Base-by-base conservation (phyloP, 2,329 filamentous ascomycete species). In the Thelonectria blattea region DNA sequence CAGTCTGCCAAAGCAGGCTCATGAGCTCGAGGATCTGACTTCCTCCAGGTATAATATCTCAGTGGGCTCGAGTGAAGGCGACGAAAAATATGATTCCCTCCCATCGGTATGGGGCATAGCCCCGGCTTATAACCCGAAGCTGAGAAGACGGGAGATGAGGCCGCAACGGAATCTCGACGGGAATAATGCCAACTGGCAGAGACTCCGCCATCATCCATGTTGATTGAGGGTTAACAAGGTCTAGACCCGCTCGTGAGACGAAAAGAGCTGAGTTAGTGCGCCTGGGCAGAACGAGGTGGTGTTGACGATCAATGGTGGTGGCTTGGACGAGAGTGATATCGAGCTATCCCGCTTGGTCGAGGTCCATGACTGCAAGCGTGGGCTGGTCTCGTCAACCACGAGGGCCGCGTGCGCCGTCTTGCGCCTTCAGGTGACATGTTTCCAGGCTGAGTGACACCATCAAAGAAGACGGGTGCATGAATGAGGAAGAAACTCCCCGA, bases 81-180 rank as follows among this genome's bases (percentile, higher is more conserved):
- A 18, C 27, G 32, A 59, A 60, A 62, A 52, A 53, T 52, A 52
- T 56, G 47, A 43, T 45, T 47, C 57, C 52, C 56, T 54, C 51
- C 48, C 55, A 58, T 61, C 56, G 61, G 30, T 47, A 8, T 30
- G 67, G 63, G 58, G 65, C 52, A 58, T 53, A 68, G 59, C 54
- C 58, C 68, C 66, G 53, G 62, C 45, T 65, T 69, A 61, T 67
- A 56, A 39, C 54, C 54, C 24, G 42, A 65, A 64, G 49, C 60
- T 61, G 60, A 59, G 60, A 49, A 51, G 52, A 42, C 48, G 58
- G 62, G 62, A 61, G 58, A 68, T 66, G 63, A 69, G 63, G 58
- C 53, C 47, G 64, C 53, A 47, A 56, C 66, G 68, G 68, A 57
- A 68, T 69, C 61, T 61, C 52, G 30, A 69, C 67, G 68, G 68